Evolutionary conservation across 768 basidiomycete genomes (phyloP), one percentile per base, ranked within the genome.

Genomic region (Hemileccinum impolitum): DNA sequence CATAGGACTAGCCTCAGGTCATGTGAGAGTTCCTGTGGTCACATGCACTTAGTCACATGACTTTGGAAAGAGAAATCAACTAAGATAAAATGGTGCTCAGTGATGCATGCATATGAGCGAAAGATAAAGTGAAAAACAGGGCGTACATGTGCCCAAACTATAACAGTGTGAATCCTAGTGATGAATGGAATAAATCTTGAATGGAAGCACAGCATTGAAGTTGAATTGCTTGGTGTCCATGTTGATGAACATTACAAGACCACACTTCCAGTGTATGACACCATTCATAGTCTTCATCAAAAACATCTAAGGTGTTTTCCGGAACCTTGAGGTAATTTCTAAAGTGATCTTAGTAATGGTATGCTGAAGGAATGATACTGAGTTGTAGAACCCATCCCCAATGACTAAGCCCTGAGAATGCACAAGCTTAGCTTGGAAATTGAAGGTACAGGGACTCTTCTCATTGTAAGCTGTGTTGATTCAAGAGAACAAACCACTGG

Each of bases 181-280:
- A 39, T 60, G 63, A 38, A 66, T 46, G 2, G 60, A 53, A 28
- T 66, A 62, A 17, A 66, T 66, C 50, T 58, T 64, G 37, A 66
- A 62, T 6, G 65, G 64, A 37, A 66, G 62, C n/a, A 62, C 64
- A 5, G n/a, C n/a, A n/a, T n/a, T n/a, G n/a, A n/a, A n/a, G n/a
- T 62, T 64, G 37, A 66, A 66, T 6, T 51, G 63, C 39, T 66
- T 66, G 25, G 57, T 60, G 23, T 56, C 54, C 58, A 60, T 59
- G 15, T 60, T 59, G 48, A 59, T 59, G 42, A 59, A 59, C 65
- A 66, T 60, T 2, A 59, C 60, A 14, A 66, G 62, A 47, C 65
- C 64, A 25, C 62, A 64, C 40, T n/a, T n/a, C n/a, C n/a, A n/a
- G n/a, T 65, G 64, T 14, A 62, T 65, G 41, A 65, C 62, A 9